A percentile compares a stretch with the other conserved stretches of the same genome.
Conservation (phyloP, 2,329 filamentous ascomycete genomes). For the Cladobotryum mycophilum region DNA sequence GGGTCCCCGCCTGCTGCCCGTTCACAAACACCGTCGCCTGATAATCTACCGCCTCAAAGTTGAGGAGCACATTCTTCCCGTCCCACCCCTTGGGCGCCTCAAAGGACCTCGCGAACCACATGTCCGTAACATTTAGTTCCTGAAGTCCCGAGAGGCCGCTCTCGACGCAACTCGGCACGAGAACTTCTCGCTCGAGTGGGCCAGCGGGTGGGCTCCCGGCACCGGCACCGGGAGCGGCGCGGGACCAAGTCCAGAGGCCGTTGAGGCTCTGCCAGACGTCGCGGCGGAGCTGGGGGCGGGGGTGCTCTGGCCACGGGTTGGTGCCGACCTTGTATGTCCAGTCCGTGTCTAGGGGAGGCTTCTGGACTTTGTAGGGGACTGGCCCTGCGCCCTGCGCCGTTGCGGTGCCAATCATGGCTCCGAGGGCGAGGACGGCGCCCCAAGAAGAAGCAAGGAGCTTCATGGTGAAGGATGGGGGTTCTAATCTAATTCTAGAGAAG, state of each 20-base stretch:
- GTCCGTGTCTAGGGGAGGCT: constrained; percentile 40
- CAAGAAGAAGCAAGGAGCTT: neutral
- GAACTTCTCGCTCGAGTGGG: constrained; percentile 32
- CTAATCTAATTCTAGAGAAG: neutral
- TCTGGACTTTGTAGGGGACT: constrained; percentile 30
- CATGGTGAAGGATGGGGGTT: neutral
- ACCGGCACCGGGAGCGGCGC: constrained; percentile 19
- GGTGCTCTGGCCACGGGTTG: constrained; percentile 52
- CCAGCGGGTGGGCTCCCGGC: constrained; percentile 15
- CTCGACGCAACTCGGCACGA: constrained; percentile 39
- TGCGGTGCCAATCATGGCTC: neutral
- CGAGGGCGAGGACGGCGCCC: neutral
- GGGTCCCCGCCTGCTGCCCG: constrained; percentile 42
- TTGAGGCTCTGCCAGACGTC: constrained; percentile 51
- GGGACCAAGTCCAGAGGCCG: constrained; percentile 51
- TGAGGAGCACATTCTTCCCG: constrained; percentile 39
- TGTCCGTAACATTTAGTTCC: constrained; percentile 33
- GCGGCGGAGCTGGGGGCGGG: constrained; percentile 49
- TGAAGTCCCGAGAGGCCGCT: constrained; percentile 45
- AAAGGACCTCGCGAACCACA: constrained; percentile 49
- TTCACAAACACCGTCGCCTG: constrained; percentile 54
- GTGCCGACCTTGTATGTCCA: constrained; percentile 49
- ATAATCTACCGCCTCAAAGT: constrained; percentile 55
- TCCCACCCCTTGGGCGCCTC: constrained; percentile 42
- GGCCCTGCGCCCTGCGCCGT: constrained; percentile 7